Conservation (phyloP, 257 asterid species). For the Henckelia pumila region DNA sequence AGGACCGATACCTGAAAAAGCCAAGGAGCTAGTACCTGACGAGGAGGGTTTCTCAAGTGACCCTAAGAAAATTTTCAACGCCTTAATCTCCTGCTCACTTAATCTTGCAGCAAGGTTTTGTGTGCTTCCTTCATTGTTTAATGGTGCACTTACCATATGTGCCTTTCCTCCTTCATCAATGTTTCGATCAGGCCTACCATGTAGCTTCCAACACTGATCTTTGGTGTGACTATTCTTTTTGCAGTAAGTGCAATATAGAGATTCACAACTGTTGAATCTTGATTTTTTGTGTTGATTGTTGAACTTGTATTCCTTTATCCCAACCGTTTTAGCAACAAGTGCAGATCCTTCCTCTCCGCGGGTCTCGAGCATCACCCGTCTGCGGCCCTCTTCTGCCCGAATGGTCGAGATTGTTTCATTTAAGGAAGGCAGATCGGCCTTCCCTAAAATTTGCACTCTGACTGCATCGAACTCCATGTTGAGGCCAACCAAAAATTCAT, state of each 20-base stretch:
- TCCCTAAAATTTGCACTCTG: background rate
- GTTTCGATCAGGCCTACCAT: background rate
- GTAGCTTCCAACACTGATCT: background rate
- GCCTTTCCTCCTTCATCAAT: background rate
- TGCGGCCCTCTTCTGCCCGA: background rate
- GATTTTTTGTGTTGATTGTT: too few species aligned
- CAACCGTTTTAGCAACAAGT: background rate
- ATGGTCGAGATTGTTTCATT: background rate
- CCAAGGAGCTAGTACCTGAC: conserved; percentile 13
- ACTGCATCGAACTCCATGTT: conserved; percentile 1
- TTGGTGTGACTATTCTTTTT: background rate
- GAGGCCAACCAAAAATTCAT: background rate
- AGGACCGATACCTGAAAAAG: conserved; percentile 6
- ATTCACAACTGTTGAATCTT: too few species aligned
- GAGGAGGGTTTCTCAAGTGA: background rate
- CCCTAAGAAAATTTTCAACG: background rate
- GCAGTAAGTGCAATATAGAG: too few species aligned
- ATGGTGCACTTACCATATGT: background rate
- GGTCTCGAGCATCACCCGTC: background rate
- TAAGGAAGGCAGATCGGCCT: background rate
- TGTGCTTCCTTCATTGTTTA: background rate
- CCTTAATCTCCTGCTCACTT: background rate
- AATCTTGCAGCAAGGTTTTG: background rate
- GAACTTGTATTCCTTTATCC: too few species aligned
- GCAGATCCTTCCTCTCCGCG: background rate